Percentiles rank a stretch among this genome's conserved stretches.
Evolutionary conservation across 306 rosid species (phyloP).

Genomic region (Macrotyloma uniflorum): DNA sequence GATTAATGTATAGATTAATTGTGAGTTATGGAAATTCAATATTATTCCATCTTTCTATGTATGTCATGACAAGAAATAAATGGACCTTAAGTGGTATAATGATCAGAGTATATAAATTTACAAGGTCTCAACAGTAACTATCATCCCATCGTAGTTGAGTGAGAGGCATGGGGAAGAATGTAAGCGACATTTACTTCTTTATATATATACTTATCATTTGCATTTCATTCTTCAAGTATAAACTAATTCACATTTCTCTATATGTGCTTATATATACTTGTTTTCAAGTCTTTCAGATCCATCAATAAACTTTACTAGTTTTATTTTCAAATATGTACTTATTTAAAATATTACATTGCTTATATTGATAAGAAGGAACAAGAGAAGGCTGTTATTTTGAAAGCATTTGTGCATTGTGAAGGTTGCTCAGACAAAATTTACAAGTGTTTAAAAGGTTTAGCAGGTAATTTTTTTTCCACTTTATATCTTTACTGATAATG

Average conservation of each 20-base stretch:
- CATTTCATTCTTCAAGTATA: slow-evolving; percentile 1
- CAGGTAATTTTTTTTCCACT: slow-evolving; percentile 48
- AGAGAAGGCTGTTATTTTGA: slow-evolving; percentile 53
- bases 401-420: slow-evolving; percentile 80
- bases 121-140: neutral
- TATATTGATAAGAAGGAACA: slow-evolving; percentile 25
- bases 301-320: neutral
- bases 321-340: no score
- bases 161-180: slow-evolving; percentile 38
- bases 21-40: slow-evolving; percentile 10
- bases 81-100: neutral
- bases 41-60: slow-evolving; percentile 20
- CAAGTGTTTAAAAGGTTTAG: slow-evolving; percentile 57
- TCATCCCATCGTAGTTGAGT: slow-evolving; percentile 26
- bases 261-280: neutral
- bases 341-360: neutral
- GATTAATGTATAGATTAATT: slow-evolving; percentile 10
- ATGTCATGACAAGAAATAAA: neutral
- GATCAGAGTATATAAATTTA: slow-evolving; percentile 12
- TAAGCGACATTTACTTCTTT: slow-evolving; percentile 15
- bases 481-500: neutral
- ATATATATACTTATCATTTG: neutral
- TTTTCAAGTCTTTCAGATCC: neutral
- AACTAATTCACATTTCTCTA: neutral
- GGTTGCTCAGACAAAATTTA: slow-evolving; percentile 62